These are phyloP conservation scores for Fonsecaea pedrosoi DNA, from an alignment of 2,329 filamentous ascomycete genomes.

Conservation along the genomic window DNA sequence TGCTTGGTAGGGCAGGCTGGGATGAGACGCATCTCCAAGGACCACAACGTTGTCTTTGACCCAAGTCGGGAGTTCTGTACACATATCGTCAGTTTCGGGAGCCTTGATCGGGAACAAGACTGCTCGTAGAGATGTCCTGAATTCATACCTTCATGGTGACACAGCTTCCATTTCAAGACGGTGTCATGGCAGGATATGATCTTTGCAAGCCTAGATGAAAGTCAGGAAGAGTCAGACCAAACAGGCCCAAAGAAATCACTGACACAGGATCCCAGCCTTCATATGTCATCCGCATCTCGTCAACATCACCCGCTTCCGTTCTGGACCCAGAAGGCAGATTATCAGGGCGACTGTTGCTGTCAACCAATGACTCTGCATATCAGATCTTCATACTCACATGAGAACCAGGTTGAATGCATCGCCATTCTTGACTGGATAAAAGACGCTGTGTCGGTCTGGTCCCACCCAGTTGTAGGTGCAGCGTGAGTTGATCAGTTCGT, in stretches of 20 bases:
- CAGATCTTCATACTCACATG: slow-evolving; percentile 5
- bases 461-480: slow-evolving; percentile 25
- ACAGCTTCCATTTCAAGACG: slow-evolving; percentile 28
- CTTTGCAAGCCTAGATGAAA: slow-evolving; percentile 13
- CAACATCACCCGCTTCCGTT: slow-evolving; percentile 10
- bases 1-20: slow-evolving; percentile 44
- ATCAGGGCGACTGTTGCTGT: slow-evolving; percentile 18
- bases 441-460: slow-evolving; percentile 23
- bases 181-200: slow-evolving; percentile 27
- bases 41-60: slow-evolving; percentile 49
- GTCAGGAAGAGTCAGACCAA: neutral
- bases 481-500: slow-evolving; percentile 23
- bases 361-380: neutral
- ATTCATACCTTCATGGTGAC: slow-evolving; percentile 23
- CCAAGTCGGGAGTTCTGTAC: slow-evolving; percentile 14
- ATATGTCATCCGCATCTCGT: slow-evolving; percentile 22
- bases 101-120: neutral
- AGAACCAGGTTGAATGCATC: slow-evolving; percentile 25
- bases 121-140: neutral
- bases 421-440: slow-evolving; percentile 23
- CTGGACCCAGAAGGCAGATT: slow-evolving; percentile 18
- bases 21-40: slow-evolving; percentile 51
- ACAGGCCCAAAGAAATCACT: neutral
- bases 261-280: slow-evolving; percentile 29
- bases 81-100: neutral